phyloP scores from a whole-genome alignment of 176 grass and related monocot genomes.

The Urochloa ruziziensis region DNA sequence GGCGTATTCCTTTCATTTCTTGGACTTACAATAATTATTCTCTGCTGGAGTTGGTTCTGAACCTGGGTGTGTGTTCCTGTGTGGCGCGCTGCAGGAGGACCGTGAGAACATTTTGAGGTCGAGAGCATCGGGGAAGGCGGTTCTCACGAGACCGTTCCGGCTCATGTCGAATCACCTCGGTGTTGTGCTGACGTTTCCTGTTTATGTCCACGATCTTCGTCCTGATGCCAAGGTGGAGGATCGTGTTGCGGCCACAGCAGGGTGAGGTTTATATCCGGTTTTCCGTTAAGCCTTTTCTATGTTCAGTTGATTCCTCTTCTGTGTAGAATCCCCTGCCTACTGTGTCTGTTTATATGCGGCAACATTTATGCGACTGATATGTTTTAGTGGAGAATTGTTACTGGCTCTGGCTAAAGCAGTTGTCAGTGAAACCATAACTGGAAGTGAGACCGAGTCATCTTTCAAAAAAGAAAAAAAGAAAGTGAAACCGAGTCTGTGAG shows the following conservation, averaged over 20 bases:
- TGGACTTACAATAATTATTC: slow-evolving; percentile 3
- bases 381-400: not conserved
- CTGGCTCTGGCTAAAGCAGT: not conserved
- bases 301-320: not conserved
- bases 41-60: slow-evolving; percentile 14
- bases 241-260: slow-evolving; percentile 77
- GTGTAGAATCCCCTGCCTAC: not conserved
- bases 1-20: not conserved
- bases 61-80: not conserved
- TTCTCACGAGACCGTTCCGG: slow-evolving; percentile 83
- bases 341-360: not conserved
- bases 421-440: not conserved
- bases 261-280: slow-evolving; percentile 49
- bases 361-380: not conserved
- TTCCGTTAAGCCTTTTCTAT: not conserved
- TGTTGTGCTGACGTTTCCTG: slow-evolving; percentile 93
- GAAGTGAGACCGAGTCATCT: not conserved
- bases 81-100: slow-evolving; percentile 77
- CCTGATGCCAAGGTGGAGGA: slow-evolving; percentile 55
- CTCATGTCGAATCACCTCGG: slow-evolving; percentile 91
- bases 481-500: not conserved
- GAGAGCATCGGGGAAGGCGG: slow-evolving; percentile 74
- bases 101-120: slow-evolving; percentile 88
- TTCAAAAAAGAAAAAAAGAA: too few species aligned
- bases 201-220: slow-evolving; percentile 62